These are phyloP conservation scores for Brachypodium distachyon DNA, from an alignment of 202 grass and related monocot genomes.

Conservation along the genomic window DNA sequence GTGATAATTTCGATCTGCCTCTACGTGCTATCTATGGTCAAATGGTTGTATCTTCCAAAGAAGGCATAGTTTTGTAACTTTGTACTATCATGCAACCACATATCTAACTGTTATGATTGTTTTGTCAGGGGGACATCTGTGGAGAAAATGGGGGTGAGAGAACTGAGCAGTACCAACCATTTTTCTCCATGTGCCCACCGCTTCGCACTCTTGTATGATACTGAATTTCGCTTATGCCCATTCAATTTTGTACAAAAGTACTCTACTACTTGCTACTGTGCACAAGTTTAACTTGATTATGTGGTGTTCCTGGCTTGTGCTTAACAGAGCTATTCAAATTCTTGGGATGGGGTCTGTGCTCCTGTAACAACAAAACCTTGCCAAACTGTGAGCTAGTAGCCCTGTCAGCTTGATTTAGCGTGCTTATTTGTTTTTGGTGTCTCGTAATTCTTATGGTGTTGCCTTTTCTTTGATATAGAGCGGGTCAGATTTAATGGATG, in stretches of 20 bases:
- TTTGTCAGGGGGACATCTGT: not conserved
- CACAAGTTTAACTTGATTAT: not conserved
- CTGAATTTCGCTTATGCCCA: not conserved
- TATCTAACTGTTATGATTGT: not conserved
- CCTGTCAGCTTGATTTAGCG: not conserved
- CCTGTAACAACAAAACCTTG: not conserved
- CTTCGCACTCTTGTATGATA: constrained; percentile 21
- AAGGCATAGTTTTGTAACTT: not conserved
- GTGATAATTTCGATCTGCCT: not conserved
- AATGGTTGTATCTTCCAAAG: not conserved
- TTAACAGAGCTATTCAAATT: constrained; percentile 22
- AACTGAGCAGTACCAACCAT: not conserved
- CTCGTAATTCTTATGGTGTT: not conserved
- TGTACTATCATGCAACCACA: not conserved
- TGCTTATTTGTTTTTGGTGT: not conserved
- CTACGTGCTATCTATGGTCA: not conserved
- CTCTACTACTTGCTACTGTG: not conserved
- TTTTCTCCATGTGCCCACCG: constrained; percentile 28
- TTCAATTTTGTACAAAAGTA: not conserved
- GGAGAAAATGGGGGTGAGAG: not conserved
- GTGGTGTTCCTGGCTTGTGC: not conserved
- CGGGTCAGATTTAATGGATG: not conserved
- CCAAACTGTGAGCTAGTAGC: not conserved
- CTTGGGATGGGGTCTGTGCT: constrained; percentile 27
- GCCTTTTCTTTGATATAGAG: not conserved